Evolutionary conservation across 2,329 filamentous ascomycete genomes (phyloP).

Genomic region (Xylariaceae sp.): DNA sequence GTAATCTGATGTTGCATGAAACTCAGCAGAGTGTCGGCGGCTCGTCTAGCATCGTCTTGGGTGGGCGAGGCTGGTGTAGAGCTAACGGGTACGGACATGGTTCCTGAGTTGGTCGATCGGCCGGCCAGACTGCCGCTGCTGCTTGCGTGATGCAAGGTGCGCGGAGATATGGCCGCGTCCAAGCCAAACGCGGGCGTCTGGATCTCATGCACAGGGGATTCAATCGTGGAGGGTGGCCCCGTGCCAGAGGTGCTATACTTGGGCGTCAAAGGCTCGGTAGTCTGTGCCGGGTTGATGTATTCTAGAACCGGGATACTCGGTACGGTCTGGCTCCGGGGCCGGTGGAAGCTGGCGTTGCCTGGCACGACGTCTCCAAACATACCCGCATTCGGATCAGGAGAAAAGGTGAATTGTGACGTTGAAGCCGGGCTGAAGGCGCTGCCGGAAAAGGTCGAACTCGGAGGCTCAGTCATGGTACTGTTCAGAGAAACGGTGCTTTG

Average conservation of each 20-base stretch:
- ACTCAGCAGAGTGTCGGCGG: slow-evolving; percentile 73
- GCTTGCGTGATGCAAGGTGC: slow-evolving; percentile 47
- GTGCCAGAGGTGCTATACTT: slow-evolving; percentile 46
- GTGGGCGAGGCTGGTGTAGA: slow-evolving; percentile 64
- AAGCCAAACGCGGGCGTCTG: slow-evolving; percentile 41
- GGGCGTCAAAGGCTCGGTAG: slow-evolving; percentile 46
- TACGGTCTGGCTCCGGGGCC: slow-evolving; percentile 84
- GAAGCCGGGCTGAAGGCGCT: slow-evolving; percentile 71
- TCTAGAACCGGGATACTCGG: slow-evolving; percentile 64
- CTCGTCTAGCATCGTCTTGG: slow-evolving; percentile 79
- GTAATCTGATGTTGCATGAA: slow-evolving; percentile 69
- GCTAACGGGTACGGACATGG: slow-evolving; percentile 42
- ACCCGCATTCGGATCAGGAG: slow-evolving; percentile 66
- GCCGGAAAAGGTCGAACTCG: slow-evolving; percentile 64
- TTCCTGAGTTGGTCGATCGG: slow-evolving; percentile 36
- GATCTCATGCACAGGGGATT: slow-evolving; percentile 48
- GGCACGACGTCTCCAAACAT: slow-evolving; percentile 52
- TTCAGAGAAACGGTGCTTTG: slow-evolving; percentile 64
- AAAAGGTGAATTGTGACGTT: slow-evolving; percentile 69
- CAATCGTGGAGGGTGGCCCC: slow-evolving; percentile 49
- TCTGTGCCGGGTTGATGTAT: slow-evolving; percentile 45
- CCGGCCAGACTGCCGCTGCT: slow-evolving; percentile 47
- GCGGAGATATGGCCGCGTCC: slow-evolving; percentile 43
- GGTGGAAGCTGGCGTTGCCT: slow-evolving; percentile 54
- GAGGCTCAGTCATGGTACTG: slow-evolving; percentile 62